Base-by-base conservation (phyloP, 208 protist species). In the Crithidia fasciculata region DNA sequence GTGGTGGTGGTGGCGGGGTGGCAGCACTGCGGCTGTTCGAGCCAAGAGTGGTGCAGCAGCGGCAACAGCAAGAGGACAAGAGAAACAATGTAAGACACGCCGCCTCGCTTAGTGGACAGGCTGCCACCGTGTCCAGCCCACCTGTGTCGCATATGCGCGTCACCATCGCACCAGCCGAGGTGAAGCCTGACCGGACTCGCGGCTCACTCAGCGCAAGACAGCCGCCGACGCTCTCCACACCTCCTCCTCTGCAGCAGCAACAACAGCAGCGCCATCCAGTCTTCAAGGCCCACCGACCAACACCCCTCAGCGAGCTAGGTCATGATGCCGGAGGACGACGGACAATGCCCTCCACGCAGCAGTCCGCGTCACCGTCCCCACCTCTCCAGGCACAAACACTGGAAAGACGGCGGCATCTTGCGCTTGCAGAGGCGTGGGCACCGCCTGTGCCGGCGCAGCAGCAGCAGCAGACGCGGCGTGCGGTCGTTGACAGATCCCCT, bases 11-110 rank as follows among this genome's bases (percentile, higher is more conserved):
- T 28, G 28, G 28, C 28, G 28, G 28, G 28, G 1, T 28, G 28
- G 28, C 28, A 28, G 41, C 37, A 10, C 28, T 78, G 15, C 15
- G 60, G 50, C 62, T 78, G 8, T 72, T 68, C 47, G 58, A 71
- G 13, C 73, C 73, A 4, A 62, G 44, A 9, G 66, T 78, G 2
- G 60, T 54, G 15, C 73, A 55, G 7, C 49, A 61, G 10, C 58
- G 18, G 53, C 56, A 52, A 44, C 16, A 43, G 41, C 44, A 49
- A 19, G 28, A 28, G 1, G 28, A 28, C 28, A 0, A 1, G 28
- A 28, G 28, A 28, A 28, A 28, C 28, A 28, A 28, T 49, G 7
- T 0, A 13, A 49, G 45, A 13, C 45, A 49, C 9, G 12, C 7
- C 9, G 45, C 45, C 7, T 49, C 12, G 7, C 12, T 49, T 8